These are phyloP conservation scores for Tricholoma saponaceum DNA, from an alignment of 768 basidiomycete genomes.

Conservation along the genomic window DNA sequence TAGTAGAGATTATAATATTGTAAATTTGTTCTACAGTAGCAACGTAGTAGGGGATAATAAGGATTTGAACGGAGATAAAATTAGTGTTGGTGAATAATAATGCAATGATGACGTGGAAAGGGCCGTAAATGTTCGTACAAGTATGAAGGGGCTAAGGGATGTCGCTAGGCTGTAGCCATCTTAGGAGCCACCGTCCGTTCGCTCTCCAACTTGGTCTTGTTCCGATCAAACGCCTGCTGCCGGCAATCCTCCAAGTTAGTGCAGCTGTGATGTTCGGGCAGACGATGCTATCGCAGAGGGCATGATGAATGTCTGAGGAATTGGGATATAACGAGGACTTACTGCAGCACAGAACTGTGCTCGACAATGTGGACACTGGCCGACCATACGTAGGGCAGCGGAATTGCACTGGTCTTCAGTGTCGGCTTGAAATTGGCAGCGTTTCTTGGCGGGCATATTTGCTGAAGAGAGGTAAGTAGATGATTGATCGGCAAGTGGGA, in stretches of 20 bases:
- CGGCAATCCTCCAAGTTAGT: constrained; percentile 79
- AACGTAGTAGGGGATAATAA: not conserved
- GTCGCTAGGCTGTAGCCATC: constrained; percentile 70
- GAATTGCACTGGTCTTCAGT: constrained; percentile 62
- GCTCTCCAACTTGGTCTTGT: constrained; percentile 84
- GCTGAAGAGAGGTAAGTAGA: not conserved
- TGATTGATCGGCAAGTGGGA: not conserved
- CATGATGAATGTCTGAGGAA: constrained; percentile 5
- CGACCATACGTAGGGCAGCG: constrained; percentile 79
- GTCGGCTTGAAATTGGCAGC: constrained; percentile 65
- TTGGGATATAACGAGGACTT: constrained; percentile 32
- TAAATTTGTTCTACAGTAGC: not conserved
- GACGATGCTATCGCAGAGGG: constrained; percentile 58
- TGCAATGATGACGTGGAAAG: constrained; percentile 7
- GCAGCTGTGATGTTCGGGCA: constrained; percentile 87
- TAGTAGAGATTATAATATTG: not conserved
- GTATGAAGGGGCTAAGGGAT: not conserved
- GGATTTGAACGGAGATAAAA: not conserved
- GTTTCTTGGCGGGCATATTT: constrained; percentile 80
- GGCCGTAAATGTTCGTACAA: not conserved
- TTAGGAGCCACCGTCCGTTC: constrained; percentile 85
- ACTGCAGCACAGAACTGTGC: constrained; percentile 75
- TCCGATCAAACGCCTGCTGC: constrained; percentile 83
- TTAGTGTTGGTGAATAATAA: not conserved
- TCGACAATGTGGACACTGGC: constrained; percentile 79